phyloP scores from a whole-genome alignment of 1,139 yeast genomes.

The Pichia sp. region DNA sequence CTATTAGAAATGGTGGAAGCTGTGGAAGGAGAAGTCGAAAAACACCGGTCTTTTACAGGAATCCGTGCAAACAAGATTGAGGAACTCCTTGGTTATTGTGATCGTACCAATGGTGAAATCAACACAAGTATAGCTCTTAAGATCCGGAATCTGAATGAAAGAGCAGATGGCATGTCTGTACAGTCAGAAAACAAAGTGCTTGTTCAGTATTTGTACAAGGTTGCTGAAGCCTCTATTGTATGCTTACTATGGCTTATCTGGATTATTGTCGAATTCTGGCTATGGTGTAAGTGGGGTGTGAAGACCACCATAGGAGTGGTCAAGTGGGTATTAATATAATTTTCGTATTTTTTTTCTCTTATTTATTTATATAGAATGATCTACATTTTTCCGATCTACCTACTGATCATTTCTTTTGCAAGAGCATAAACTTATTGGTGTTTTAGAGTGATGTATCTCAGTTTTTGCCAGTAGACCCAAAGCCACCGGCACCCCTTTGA shows the following conservation, averaged over 20 bases:
- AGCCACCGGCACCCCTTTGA: constrained; percentile 87
- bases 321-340: constrained; percentile 37
- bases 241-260: constrained; percentile 62
- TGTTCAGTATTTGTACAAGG: constrained; percentile 39
- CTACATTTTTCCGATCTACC: not conserved
- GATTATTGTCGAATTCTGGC: constrained; percentile 60
- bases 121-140: constrained; percentile 76
- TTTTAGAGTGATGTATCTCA: not conserved
- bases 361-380: not conserved
- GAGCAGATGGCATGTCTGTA: constrained; percentile 48
- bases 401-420: not conserved
- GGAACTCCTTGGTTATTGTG: constrained; percentile 62
- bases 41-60: constrained; percentile 19
- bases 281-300: constrained; percentile 37
- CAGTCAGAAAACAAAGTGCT: constrained; percentile 23
- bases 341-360: not conserved
- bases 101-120: constrained; percentile 75
- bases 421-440: not conserved
- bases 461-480: constrained; percentile 82
- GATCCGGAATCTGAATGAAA: constrained; percentile 64
- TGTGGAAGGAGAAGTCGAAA: constrained; percentile 24
- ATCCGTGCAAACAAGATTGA: constrained; percentile 42
- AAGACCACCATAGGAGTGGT: constrained; percentile 38
- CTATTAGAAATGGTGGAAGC: constrained; percentile 20
- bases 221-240: constrained; percentile 56